Conservation (phyloP, 2,329 filamentous ascomycete species). For the Colletotrichum siamense region DNA sequence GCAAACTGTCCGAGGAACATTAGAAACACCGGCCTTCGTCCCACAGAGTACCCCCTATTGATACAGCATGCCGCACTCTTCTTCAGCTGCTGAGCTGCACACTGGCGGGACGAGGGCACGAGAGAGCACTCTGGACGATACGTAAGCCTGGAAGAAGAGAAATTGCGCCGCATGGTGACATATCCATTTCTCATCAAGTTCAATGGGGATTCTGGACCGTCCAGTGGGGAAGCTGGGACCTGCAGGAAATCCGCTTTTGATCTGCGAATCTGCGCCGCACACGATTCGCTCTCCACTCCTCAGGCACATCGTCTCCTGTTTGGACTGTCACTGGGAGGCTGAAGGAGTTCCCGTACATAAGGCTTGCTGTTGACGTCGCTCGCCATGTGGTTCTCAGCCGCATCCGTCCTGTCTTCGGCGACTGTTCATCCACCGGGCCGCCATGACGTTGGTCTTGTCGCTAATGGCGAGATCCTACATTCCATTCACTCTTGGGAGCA, state of each 20-base stretch:
- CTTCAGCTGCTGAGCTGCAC: neutral
- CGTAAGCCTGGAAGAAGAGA: neutral
- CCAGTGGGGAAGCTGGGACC: constrained; percentile 10
- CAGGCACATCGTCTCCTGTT: neutral
- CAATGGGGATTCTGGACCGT: neutral
- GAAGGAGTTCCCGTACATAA: neutral
- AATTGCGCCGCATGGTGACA: neutral
- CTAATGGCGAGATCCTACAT: neutral
- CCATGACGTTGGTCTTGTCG: neutral
- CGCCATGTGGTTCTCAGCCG: neutral
- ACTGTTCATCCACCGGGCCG: neutral
- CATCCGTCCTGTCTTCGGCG: neutral
- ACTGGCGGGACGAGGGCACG: neutral
- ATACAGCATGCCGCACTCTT: neutral
- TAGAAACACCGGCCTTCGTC: neutral
- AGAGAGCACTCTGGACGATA: neutral
- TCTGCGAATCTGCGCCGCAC: constrained; percentile 13
- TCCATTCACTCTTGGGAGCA: neutral
- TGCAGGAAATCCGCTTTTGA: constrained; percentile 20
- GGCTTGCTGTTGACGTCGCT: neutral
- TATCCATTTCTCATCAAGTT: neutral
- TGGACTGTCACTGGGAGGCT: neutral
- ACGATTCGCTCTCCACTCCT: constrained; percentile 12
- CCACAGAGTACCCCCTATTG: neutral
- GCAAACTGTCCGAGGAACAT: neutral